Evolutionary conservation across 1,139 yeast genomes (phyloP).

Genomic region (Taphrina deformans): DNA sequence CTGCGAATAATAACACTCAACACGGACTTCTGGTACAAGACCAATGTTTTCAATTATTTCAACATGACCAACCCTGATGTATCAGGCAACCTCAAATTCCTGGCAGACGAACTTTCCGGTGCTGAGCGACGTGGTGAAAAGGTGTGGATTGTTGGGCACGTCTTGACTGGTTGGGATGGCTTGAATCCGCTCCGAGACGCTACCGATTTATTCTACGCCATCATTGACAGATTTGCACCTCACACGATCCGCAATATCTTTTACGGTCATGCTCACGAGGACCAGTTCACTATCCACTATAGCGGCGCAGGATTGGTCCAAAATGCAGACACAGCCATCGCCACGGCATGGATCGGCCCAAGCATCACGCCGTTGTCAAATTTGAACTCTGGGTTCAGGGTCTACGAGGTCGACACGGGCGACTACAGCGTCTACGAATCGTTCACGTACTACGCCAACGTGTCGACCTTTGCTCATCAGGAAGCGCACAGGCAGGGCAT

Average conservation of each 20-base stretch:
- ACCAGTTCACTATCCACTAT: conserved; percentile 62
- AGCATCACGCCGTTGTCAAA: conserved; percentile 63
- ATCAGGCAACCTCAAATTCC: conserved; percentile 64
- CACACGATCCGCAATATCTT: conserved; percentile 67
- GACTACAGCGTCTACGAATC: conserved; percentile 65
- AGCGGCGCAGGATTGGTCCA: conserved; percentile 4
- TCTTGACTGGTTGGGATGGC: conserved; percentile 54
- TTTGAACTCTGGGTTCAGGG: conserved; percentile 70
- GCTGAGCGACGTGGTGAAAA: conserved; percentile 60
- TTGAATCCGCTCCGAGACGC: conserved; percentile 66
- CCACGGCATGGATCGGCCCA: conserved; percentile 64
- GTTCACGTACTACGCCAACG: conserved; percentile 56
- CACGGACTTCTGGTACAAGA: conserved; percentile 65
- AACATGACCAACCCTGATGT: conserved; percentile 59
- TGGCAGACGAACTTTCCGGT: conserved; percentile 60
- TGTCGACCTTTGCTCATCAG: conserved; percentile 47
- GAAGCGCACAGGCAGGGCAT: conserved; percentile 43
- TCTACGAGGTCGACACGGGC: conserved; percentile 64
- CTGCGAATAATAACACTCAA: conserved; percentile 65
- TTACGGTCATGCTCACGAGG: conserved; percentile 66
- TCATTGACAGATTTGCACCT: conserved; percentile 67
- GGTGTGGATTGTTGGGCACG: conserved; percentile 72
- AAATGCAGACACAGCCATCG: conserved; percentile 39
- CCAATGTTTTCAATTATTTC: conserved; percentile 65
- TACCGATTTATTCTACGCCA: conserved; percentile 57